Evolutionary conservation across 129 eudicot species (phyloP).

Genomic region (Saussurea involucrata): DNA sequence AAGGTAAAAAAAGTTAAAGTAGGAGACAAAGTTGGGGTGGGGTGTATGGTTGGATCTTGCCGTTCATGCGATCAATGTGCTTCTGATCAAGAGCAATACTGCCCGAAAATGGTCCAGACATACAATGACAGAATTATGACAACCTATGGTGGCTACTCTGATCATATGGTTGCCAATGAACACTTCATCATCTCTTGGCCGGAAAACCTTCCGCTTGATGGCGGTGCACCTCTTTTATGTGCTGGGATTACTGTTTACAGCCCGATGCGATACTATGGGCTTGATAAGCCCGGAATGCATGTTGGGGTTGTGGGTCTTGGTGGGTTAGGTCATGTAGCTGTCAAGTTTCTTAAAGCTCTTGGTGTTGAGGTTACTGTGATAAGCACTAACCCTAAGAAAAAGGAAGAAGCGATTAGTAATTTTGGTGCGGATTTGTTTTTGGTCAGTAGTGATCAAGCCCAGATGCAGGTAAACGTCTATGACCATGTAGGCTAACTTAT

Average conservation of each 20-base stretch:
- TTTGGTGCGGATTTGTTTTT: slow-evolving; percentile 54
- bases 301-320: slow-evolving; percentile 63
- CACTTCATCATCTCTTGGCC: slow-evolving; percentile 53
- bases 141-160: slow-evolving; percentile 59
- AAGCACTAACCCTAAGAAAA: slow-evolving; percentile 39
- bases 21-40: slow-evolving; percentile 59
- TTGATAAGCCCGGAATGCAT: slow-evolving; percentile 52
- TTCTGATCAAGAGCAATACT: slow-evolving; percentile 46
- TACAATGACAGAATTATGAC: slow-evolving; percentile 27
- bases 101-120: slow-evolving; percentile 32
- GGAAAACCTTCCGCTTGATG: slow-evolving; percentile 40
- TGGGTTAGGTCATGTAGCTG: slow-evolving; percentile 59
- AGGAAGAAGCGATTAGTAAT: slow-evolving; percentile 42
- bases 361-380: slow-evolving; percentile 48
- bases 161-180: slow-evolving; percentile 42
- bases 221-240: slow-evolving; percentile 54
- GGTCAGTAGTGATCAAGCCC: slow-evolving; percentile 51
- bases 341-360: slow-evolving; percentile 55
- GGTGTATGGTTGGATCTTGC: slow-evolving; percentile 56
- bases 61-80: slow-evolving; percentile 43
- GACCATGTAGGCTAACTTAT: neutral
- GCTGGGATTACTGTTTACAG: slow-evolving; percentile 53
- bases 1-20: slow-evolving; percentile 51
- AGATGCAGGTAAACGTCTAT: slow-evolving; percentile 34
- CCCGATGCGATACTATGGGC: slow-evolving; percentile 48